These are phyloP conservation scores for Xylaria acuta DNA, from an alignment of 495 filamentous ascomycete genomes.

Conservation along the genomic window DNA sequence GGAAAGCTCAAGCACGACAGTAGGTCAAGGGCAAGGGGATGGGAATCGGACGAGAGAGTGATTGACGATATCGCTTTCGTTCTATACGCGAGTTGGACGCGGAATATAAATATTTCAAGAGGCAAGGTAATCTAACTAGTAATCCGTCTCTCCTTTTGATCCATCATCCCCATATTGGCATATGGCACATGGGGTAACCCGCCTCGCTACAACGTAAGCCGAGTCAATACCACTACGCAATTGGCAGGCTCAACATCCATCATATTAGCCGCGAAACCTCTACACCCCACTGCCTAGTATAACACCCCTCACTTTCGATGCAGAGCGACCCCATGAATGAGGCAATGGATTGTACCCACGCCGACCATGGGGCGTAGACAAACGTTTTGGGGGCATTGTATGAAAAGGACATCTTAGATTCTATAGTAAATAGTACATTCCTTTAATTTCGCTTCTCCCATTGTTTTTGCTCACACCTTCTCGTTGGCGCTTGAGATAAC, in stretches of 20 bases:
- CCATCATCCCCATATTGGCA: background rate
- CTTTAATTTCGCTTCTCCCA: background rate
- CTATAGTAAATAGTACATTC: background rate
- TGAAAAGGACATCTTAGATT: background rate
- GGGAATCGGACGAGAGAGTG: background rate
- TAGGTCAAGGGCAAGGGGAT: background rate
- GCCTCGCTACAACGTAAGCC: conserved; percentile 35
- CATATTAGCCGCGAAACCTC: conserved; percentile 43
- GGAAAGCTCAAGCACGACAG: background rate
- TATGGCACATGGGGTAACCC: conserved; percentile 4
- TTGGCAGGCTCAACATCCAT: conserved; percentile 38
- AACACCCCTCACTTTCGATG: conserved; percentile 38
- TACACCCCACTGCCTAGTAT: conserved; percentile 21
- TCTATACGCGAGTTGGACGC: background rate
- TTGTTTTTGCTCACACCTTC: background rate
- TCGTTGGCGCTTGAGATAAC: background rate
- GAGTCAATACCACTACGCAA: conserved; percentile 34
- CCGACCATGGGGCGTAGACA: conserved; percentile 11
- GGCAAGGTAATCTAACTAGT: background rate
- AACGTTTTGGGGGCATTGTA: background rate
- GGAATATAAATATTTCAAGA: background rate
- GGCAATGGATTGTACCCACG: conserved; percentile 2
- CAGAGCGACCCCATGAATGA: conserved; percentile 29
- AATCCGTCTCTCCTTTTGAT: background rate
- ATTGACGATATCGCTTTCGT: background rate